Evolutionary conservation across 2,329 filamentous ascomycete species (phyloP), one percentile per base, ranked within the genome.

Genomic region (Pseudodiploospora longispora): DNA sequence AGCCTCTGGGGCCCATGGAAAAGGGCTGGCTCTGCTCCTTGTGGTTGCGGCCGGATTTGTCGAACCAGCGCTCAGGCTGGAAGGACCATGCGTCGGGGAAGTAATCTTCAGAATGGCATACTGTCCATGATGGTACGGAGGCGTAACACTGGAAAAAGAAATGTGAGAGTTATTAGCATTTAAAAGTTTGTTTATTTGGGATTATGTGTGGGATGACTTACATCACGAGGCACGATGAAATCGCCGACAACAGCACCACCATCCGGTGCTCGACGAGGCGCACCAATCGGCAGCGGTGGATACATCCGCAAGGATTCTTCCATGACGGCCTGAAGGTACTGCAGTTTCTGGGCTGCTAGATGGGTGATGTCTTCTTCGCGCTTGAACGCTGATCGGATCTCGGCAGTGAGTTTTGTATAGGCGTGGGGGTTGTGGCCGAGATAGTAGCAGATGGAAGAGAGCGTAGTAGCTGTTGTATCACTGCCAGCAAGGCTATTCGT

Each of bases 251-350:
- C 50, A 5, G 41, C 60, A 3, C 62, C 62, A 1, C 47, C 51
- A 0, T 49, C 39, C 0, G 59, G 58, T 2, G 57, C 58, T 4
- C 57, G 50, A 48, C 59, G 47, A 63, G 67, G 2, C 37, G 66
- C 57, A 9, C 64, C 54, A 1, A 64, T 65, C 2, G 62, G 61
- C 1, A 69, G 62, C 0, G 71, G 70, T 2, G 71, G 68, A 47
- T 63, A 66, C 27, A 75, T 61, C 0, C 74, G 63, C 12, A 76
- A 55, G 0, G 65, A 67, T 50, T 77, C 74, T 40, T 67, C 67
- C 34, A 77, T 65, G 5, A 70, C 68, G 0, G 74, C 74, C 48
- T 72, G 67, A 6, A 78, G 60, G 47, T 74, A 77, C 0, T 66
- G 12, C 2, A 55, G 39, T 10, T 47, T 30, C 10, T 49, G 37